A percentile compares a stretch with the other conserved stretches of the same genome.
These are phyloP conservation scores for Phanerochaete carnosa DNA, from an alignment of 768 basidiomycete genomes.

Conservation along the genomic window DNA sequence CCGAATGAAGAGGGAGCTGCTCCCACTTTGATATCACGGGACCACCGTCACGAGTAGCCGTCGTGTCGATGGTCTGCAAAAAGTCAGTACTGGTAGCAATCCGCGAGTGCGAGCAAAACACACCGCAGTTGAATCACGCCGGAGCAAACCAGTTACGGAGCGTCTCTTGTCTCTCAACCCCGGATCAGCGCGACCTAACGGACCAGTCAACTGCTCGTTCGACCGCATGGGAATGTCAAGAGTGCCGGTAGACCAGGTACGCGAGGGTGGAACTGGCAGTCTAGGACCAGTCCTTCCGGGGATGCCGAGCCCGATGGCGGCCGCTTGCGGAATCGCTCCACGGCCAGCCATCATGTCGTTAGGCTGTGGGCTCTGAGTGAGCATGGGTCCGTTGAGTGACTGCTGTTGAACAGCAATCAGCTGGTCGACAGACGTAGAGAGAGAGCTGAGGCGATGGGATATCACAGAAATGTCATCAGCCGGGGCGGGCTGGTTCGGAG, in stretches of 20 bases:
- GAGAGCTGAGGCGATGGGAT: conserved; percentile 71
- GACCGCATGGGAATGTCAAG: conserved; percentile 69
- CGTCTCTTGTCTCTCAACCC: conserved; percentile 68
- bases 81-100: neutral
- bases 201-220: conserved; percentile 31
- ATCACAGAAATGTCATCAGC: conserved; percentile 73
- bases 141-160: conserved; percentile 63
- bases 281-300: conserved; percentile 59
- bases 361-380: conserved; percentile 5
- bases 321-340: conserved; percentile 32
- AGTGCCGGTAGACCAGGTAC: conserved; percentile 84
- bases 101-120: conserved; percentile 26
- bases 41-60: conserved; percentile 61
- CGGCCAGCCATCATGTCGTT: conserved; percentile 3
- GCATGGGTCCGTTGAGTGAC: conserved; percentile 26
- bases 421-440: conserved; percentile 84
- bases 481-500: conserved; percentile 66
- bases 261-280: conserved; percentile 65
- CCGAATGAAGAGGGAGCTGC: conserved; percentile 80
- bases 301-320: conserved; percentile 47
- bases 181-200: conserved; percentile 37
- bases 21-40: conserved; percentile 95
- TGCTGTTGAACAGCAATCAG: conserved; percentile 71
- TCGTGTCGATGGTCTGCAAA: conserved; percentile 34
- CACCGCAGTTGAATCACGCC: conserved; percentile 75